Conservation (phyloP, 306 rosid species). For the Benincasa hispida region DNA sequence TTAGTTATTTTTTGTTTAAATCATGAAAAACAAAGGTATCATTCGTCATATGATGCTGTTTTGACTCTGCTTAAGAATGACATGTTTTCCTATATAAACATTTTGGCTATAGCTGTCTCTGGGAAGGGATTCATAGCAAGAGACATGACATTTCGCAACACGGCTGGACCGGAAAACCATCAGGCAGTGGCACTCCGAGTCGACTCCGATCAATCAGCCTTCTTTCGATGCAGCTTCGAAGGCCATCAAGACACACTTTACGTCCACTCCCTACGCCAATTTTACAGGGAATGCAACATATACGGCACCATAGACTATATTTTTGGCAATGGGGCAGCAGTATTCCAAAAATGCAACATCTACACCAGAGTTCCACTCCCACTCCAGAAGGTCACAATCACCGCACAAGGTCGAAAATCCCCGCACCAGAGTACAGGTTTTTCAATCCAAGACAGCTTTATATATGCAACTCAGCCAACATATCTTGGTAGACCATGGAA, state of each 20-base stretch:
- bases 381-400: slow-evolving; percentile 38
- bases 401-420: slow-evolving; percentile 36
- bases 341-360: slow-evolving; percentile 34
- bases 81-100: neutral
- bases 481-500: slow-evolving; percentile 55
- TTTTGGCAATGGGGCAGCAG: slow-evolving; percentile 45
- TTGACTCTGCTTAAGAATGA: neutral
- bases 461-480: slow-evolving; percentile 24
- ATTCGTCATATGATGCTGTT: neutral
- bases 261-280: slow-evolving; percentile 34
- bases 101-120: slow-evolving; percentile 25
- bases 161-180: slow-evolving; percentile 33
- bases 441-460: slow-evolving; percentile 23
- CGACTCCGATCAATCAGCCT: slow-evolving; percentile 37
- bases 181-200: slow-evolving; percentile 46
- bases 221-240: slow-evolving; percentile 41
- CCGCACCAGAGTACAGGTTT: slow-evolving; percentile 35
- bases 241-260: slow-evolving; percentile 53
- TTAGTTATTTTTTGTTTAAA: neutral
- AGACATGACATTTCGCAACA: slow-evolving; percentile 44
- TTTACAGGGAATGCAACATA: slow-evolving; percentile 41
- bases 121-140: slow-evolving; percentile 39
- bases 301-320: slow-evolving; percentile 52
- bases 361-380: slow-evolving; percentile 26
- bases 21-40: neutral